Base-by-base conservation (phyloP, 2,329 filamentous ascomycete genomes). In the Aspergillus eucalypticola region DNA sequence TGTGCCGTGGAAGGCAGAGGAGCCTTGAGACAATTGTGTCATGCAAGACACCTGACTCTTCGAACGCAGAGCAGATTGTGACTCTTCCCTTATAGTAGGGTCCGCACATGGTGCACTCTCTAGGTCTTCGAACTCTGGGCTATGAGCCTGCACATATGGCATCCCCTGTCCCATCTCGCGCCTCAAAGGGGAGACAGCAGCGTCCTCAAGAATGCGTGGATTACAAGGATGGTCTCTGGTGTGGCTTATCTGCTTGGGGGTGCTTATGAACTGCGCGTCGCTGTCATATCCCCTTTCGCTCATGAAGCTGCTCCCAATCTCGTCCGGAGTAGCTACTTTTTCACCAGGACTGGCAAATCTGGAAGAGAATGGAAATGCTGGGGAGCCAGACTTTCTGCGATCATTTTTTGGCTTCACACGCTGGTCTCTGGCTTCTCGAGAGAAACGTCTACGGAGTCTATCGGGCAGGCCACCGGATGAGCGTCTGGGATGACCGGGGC, bases 271-370 rank as follows among this genome's bases (percentile, higher is more conserved):
- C 32, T 75, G 75, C 10, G 76, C 76, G 67, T 79, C 77, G 51
- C 76, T 79, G 58, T 79, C 77, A 60, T 79, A 79, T 7, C 70
- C 75, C 56, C 67, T 68, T 38, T 76, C 76, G 38, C 72, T 79
- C 63, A 73, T 70, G 58, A 76, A 60, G 54, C 73, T 76, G 55
- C 72, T 71, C 42, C 70, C 73, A 35, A 71, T 49, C n/a, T 68
- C 67, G 25, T 61, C 55, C 7, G 70, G 56, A 8, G 60, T 52
- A 2, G 64, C 51, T 4, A 63, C 29, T 2, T 35, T 59, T 3
- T 58, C 49, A 3, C 42, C 55, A 13, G 32, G 17, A 17, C 63
- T 68, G 1, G 56, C 27, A 3, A 60, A 51, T 38, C 62, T 67
- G 23, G 64, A 68, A 39, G 64, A 32, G 41, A 71, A 67, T 15